Evolutionary conservation across 2,329 filamentous ascomycete genomes (phyloP).

Genomic region (Neofusicoccum sp.): DNA sequence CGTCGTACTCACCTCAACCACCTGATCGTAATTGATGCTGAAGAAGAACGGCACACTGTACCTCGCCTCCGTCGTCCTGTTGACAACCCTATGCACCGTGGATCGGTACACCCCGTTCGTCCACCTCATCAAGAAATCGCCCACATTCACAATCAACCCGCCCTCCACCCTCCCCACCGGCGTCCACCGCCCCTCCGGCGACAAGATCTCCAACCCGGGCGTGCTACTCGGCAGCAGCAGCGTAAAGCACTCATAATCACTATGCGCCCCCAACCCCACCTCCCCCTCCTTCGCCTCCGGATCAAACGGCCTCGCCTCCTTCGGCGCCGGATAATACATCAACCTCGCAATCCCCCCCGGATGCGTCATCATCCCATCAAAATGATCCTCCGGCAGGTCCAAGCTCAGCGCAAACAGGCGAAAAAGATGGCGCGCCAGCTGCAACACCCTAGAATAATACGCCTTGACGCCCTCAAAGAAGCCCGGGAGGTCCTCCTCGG

Average conservation of each 20-base stretch:
- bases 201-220: slow-evolving; percentile 35
- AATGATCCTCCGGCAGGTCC: slow-evolving; percentile 37
- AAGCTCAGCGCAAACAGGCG: slow-evolving; percentile 42
- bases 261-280: slow-evolving; percentile 19
- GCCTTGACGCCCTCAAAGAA: slow-evolving; percentile 38
- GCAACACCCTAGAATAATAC: slow-evolving; percentile 40
- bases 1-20: slow-evolving; percentile 34
- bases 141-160: slow-evolving; percentile 54
- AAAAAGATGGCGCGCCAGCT: slow-evolving; percentile 41
- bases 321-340: slow-evolving; percentile 40
- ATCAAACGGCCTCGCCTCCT: no score
- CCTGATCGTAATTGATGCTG: slow-evolving; percentile 40
- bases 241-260: slow-evolving; percentile 26
- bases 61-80: slow-evolving; percentile 38
- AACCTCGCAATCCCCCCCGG: slow-evolving; percentile 42
- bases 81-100: slow-evolving; percentile 51
- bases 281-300: slow-evolving; percentile 12
- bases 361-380: slow-evolving; percentile 41
- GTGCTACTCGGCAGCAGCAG: slow-evolving; percentile 29
- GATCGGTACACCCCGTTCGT: slow-evolving; percentile 52
- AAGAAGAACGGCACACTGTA: slow-evolving; percentile 52
- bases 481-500: slow-evolving; percentile 38
- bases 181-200: slow-evolving; percentile 32
- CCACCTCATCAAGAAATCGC: slow-evolving; percentile 52
- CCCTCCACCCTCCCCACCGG: slow-evolving; percentile 39